Conservation (phyloP, 225 moss, liverwort and hornwort species). For the Straminergon stramineum region DNA sequence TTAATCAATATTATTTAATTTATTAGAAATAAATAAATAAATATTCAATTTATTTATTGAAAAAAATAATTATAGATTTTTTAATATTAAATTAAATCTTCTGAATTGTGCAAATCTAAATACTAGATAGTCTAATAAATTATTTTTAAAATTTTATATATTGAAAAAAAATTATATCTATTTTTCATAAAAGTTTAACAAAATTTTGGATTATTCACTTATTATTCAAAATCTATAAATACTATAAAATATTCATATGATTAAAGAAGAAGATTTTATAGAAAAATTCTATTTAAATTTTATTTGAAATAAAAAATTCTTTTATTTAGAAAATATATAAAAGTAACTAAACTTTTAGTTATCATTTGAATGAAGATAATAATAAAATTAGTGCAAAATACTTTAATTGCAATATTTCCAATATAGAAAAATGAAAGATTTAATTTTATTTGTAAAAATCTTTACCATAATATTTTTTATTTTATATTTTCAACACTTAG, state of each 20-base stretch:
- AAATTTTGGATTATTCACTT: background rate
- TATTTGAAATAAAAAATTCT: background rate
- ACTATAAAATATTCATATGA: background rate
- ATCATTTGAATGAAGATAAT: background rate
- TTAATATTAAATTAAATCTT: background rate
- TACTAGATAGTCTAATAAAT: no score
- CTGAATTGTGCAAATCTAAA: background rate
- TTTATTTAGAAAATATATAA: background rate
- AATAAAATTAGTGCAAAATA: background rate
- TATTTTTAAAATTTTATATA: no score
- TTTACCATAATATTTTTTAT: accelerated
- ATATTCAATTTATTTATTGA: background rate
- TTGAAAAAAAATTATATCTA: no score
- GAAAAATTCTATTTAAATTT: background rate
- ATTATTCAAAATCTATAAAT: background rate
- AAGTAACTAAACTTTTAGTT: accelerated
- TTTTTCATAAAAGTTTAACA: background rate
- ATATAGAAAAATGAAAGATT: background rate
- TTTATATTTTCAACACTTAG: background rate
- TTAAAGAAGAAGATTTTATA: background rate
- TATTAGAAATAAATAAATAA: background rate
- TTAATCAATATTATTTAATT: no score
- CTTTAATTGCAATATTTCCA: accelerated
- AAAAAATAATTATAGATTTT: background rate
- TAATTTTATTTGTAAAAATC: background rate